Base-by-base conservation (phyloP, 768 basidiomycete species). In the Boletus sensibilis region DNA sequence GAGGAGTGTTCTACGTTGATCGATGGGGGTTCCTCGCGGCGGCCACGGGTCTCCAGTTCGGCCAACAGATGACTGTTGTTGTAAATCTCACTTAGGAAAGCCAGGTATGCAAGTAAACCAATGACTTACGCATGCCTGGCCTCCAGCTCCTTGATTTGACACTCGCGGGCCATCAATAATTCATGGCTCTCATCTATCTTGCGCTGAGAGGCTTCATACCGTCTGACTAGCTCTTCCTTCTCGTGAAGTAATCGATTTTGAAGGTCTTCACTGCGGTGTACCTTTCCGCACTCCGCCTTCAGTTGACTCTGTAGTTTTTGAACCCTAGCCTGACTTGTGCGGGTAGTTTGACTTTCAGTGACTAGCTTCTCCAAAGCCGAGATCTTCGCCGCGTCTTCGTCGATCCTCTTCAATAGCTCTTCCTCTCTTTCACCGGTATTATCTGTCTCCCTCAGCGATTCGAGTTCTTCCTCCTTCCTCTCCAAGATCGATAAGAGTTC, bases 321-420 rank as follows among this genome's bases (percentile, higher is more conserved):
- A 55, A 76, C 74, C 57, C 73, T 65, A n/a, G 66, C 60, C 54
- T 76, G 70, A 44, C 41, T 64, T 16, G 61, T 52, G 43, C 58
- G 58, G 11, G 73, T 53, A 43, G 76, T 68, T 23, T 76, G 71
- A n/a, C 74, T 65, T 31, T 77, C 77, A 23, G 73, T 67, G 3
- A 82, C 64, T 68, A 82, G 69, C 43, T 67, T 70, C 64, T 88
- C 84, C 53, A 90, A 64, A 3, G 82, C 78, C 4, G 73, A 70
- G 35, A 89, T 84, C 69, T 83, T 87, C 6, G 81, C 83, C 46
- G 85, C 85, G 58, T 90, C 87, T 63, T 88, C 86, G 42, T 90
- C 87, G 29, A 91, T 82, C 59, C 89, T 77, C 68, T 79, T 76
- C 66, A 86, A 57, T 29, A 90, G 64, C 52, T 83, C 83, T 25